Percentiles rank a stretch among this genome's conserved stretches.
phyloP scores from a whole-genome alignment of 345 rosid species.

The Eucalyptus sp. region DNA sequence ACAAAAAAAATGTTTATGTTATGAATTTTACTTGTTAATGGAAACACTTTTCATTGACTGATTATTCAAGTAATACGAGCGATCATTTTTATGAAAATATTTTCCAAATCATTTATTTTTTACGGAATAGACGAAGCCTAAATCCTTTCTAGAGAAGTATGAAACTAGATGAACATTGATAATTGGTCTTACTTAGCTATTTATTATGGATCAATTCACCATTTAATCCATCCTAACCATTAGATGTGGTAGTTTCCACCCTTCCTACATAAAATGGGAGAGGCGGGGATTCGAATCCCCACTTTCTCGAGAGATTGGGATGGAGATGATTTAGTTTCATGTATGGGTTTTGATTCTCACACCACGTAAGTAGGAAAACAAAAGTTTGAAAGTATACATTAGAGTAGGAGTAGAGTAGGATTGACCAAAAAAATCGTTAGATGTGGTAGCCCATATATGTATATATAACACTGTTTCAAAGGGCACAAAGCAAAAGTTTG shows the following conservation, averaged over 20 bases:
- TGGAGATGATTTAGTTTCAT: too few relatives aligned
- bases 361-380: too few relatives aligned
- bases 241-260: not conserved
- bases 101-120: not conserved
- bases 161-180: not conserved
- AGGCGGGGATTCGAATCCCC: too few relatives aligned
- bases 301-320: too few relatives aligned
- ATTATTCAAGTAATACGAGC: not conserved
- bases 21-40: not conserved
- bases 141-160: not conserved
- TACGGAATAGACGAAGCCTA: not conserved
- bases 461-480: too few relatives aligned
- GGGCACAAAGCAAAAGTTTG: too few relatives aligned
- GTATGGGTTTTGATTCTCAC: too few relatives aligned
- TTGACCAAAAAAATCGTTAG: too few relatives aligned
- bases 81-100: not conserved
- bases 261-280: too few relatives aligned
- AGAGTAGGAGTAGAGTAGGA: too few relatives aligned
- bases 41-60: not conserved
- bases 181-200: not conserved
- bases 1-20: not conserved
- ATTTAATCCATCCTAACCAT: not conserved
- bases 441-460: too few relatives aligned
- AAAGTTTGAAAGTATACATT: too few relatives aligned
- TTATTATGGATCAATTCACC: not conserved